phyloP scores from a whole-genome alignment of 73 alveolate species.

The Paramecium primaurelia region DNA sequence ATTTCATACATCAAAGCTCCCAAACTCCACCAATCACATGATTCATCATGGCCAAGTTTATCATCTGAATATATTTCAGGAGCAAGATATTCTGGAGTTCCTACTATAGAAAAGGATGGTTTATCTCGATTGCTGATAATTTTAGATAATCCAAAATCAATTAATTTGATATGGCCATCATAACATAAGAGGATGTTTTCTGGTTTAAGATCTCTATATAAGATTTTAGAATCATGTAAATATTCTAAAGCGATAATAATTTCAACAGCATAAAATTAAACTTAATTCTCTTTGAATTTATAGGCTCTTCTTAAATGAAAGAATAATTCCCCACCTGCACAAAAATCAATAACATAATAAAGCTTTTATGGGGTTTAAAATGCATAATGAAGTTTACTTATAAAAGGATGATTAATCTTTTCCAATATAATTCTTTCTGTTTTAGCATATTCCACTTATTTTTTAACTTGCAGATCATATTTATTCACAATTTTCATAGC shows the following conservation, averaged over 20 bases:
- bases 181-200: slow-evolving; percentile 93
- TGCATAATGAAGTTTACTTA: slow-evolving; percentile 89
- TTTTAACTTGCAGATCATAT: slow-evolving; percentile 39
- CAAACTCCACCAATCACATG: slow-evolving; percentile 58
- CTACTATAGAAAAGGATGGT: slow-evolving; percentile 4
- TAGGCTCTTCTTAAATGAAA: slow-evolving; percentile 84
- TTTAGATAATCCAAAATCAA: slow-evolving; percentile 97
- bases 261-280: slow-evolving; percentile 92
- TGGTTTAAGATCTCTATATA: slow-evolving; percentile 97
- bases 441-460: slow-evolving; percentile 57
- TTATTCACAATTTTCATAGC: slow-evolving; percentile 94
- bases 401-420: slow-evolving; percentile 84
- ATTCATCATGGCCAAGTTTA: slow-evolving; percentile 45
- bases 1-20: slow-evolving; percentile 57
- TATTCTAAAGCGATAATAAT: slow-evolving; percentile 84
- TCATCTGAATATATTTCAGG: slow-evolving; percentile 52
- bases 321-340: slow-evolving; percentile 95
- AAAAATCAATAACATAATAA: slow-evolving; percentile 92
- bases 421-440: slow-evolving; percentile 83
- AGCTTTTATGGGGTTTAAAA: slow-evolving; percentile 89
- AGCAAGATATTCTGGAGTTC: slow-evolving; percentile 63
- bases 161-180: slow-evolving; percentile 94
- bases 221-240: slow-evolving; percentile 85
- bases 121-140: slow-evolving; percentile 21
- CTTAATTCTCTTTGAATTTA: slow-evolving; percentile 82